Percentiles rank a stretch among this genome's conserved stretches.
phyloP scores from a whole-genome alignment of 306 rosid species.

The Cicer bijugum region DNA sequence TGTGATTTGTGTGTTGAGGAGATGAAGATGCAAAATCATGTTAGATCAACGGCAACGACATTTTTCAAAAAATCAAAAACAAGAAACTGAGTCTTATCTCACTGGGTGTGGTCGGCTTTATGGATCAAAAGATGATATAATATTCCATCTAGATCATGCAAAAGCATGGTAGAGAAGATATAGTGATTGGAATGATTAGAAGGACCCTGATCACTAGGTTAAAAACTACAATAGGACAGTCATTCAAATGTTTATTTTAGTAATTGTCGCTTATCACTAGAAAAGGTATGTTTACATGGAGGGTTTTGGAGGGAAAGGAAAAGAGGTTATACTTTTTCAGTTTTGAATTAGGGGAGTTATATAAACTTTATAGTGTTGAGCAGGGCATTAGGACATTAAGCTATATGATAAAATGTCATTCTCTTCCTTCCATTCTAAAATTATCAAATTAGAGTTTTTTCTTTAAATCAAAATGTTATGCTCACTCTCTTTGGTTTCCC shows the following conservation, averaged over 20 bases:
- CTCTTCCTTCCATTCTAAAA: not conserved
- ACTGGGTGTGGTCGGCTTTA: not conserved
- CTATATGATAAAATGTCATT: not conserved
- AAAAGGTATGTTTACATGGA: not conserved
- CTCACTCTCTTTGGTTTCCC: not conserved
- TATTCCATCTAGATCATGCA: no score
- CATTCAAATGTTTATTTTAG: not conserved
- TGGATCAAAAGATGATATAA: no score
- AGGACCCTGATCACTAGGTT: constrained; percentile 31
- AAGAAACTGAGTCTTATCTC: not conserved
- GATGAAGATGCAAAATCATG: constrained; percentile 23
- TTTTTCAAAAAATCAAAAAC: no score
- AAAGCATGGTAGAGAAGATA: not conserved
- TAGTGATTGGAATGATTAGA: not conserved
- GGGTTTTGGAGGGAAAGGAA: constrained; percentile 10
- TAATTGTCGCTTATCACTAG: not conserved
- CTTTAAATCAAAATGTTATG: not conserved
- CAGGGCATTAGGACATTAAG: not conserved
- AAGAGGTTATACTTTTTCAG: not conserved
- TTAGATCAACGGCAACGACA: not conserved
- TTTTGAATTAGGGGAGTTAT: not conserved
- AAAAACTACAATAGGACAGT: constrained; percentile 5
- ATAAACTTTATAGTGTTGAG: not conserved
- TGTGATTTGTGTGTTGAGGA: not conserved
- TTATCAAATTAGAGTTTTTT: not conserved